Evolutionary conservation across 176 grass and related monocot genomes (phyloP), one percentile per base, ranked within the genome.

Genomic region (Lolium rigidum): DNA sequence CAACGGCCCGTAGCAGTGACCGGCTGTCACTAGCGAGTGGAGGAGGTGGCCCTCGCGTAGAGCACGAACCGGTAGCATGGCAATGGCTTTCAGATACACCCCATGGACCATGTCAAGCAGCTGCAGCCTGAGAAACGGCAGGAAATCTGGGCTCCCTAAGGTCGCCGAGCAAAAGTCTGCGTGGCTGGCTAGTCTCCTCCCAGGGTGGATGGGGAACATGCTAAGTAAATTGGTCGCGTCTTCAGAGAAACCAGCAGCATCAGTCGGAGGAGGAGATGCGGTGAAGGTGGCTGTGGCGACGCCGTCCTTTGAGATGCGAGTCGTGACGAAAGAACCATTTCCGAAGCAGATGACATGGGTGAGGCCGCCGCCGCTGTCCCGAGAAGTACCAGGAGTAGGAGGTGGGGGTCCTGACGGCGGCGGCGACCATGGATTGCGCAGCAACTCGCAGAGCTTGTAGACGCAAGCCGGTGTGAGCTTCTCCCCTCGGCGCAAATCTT

Each of bases 251-350:
- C 16, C 66, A 7, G 64, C 6, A 69, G 66, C 35, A 41, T 41
- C 0, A 41, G 16, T 4, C 0, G 35, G 66, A 69, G 6, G 66
- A 41, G 6, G 16, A 9, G 15, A 37, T 69, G 31, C 0, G 16
- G 66, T 69, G 66, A 69, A 69, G 15, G 35, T 69, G 66, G 66
- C 15, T 69, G 66, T 69, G 66, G 66, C 35, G 31, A 69, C 66
- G 39, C 66, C 28, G 1, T 69, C 66, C 66, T 69, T 69, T 39
- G 66, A 69, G 35, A 69, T 39, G 66, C 17, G 66, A 41, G 66
- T 69, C 1, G 66, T 69, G 66, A 6, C 66, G 35, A 69, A 69
- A 61, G 58, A 61, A 20, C 9, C 65, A 4, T 20, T 16, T 69
- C 65, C 65, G 65, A 69, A 39, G 65, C 0, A 41, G 35, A 41